Conservation (phyloP, 257 asterid genomes). For the Paraleonurus japonicus region DNA sequence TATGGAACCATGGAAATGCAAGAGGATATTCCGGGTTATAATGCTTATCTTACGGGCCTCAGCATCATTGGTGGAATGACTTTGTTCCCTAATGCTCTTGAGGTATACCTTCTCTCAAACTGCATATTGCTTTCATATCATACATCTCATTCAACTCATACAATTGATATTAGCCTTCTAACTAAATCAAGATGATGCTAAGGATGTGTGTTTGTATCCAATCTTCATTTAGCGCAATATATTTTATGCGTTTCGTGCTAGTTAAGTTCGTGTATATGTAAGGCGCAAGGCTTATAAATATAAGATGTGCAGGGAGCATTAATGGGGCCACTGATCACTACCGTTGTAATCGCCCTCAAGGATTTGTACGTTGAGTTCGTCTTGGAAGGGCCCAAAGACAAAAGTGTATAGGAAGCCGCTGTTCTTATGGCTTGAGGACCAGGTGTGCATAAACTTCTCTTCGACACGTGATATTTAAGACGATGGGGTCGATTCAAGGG, state of each 20-base stretch:
- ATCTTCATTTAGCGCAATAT: not conserved
- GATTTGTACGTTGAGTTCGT: conserved; percentile 79
- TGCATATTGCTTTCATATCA: too few species aligned
- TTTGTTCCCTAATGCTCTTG: conserved; percentile 77
- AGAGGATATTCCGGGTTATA: conserved; percentile 86
- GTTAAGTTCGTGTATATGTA: not conserved
- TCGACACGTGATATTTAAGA: not conserved
- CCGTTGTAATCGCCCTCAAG: conserved; percentile 82
- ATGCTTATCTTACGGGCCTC: conserved; percentile 86
- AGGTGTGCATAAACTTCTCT: not conserved
- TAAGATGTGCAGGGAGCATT: conserved; percentile 76
- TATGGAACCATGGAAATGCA: conserved; percentile 75
- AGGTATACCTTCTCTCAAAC: conserved; percentile 50
- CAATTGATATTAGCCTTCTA: too few species aligned
- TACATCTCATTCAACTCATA: not conserved
- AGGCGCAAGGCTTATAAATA: not conserved
- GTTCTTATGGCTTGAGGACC: conserved; percentile 10
- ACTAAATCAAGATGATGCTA: too few species aligned
- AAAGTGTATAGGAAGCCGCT: conserved; percentile 18
- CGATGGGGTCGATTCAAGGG: not conserved
- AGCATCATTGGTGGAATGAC: conserved; percentile 99
- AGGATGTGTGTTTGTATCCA: too few species aligned
- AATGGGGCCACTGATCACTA: conserved; percentile 91
- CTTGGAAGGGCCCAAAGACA: conserved; percentile 51
- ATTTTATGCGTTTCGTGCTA: not conserved